phyloP scores from a whole-genome alignment of 83 land plant species.

The Diphasiastrum complanatum region DNA sequence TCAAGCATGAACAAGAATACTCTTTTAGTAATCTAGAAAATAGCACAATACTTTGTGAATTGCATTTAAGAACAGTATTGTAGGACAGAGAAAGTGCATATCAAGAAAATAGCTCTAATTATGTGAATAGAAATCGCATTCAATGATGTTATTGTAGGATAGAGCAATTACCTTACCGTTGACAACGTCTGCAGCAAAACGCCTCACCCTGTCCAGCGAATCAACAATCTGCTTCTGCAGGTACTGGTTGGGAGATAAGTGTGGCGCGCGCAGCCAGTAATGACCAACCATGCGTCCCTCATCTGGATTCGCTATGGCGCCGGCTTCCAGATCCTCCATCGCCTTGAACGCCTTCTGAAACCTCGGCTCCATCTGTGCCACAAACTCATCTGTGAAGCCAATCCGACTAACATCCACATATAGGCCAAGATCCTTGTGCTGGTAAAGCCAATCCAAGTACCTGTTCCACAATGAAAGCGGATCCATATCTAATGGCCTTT shows the following conservation, averaged over 20 bases:
- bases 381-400: slow-evolving; percentile 76
- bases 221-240: slow-evolving; percentile 58
- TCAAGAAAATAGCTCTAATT: no score
- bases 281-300: slow-evolving; percentile 96
- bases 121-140: no score
- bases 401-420: slow-evolving; percentile 85
- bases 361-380: slow-evolving; percentile 62
- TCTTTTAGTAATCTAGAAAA: no score
- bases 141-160: background rate
- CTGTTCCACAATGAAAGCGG: slow-evolving; percentile 65
- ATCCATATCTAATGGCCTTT: slow-evolving; percentile 49
- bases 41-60: no score
- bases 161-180: slow-evolving; percentile 60
- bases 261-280: slow-evolving; percentile 78
- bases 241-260: slow-evolving; percentile 57
- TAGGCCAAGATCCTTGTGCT: slow-evolving; percentile 93
- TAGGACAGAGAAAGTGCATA: no score
- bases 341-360: slow-evolving; percentile 62
- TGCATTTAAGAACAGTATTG: no score
- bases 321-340: slow-evolving; percentile 81
- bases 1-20: no score
- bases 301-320: slow-evolving; percentile 89
- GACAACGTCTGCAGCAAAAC: slow-evolving; percentile 69
- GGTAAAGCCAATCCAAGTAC: slow-evolving; percentile 87
- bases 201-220: slow-evolving; percentile 48